Percentiles rank a stretch among this genome's conserved stretches.
phyloP scores from a whole-genome alignment of 257 asterid species.

The Ilex aquifolium region DNA sequence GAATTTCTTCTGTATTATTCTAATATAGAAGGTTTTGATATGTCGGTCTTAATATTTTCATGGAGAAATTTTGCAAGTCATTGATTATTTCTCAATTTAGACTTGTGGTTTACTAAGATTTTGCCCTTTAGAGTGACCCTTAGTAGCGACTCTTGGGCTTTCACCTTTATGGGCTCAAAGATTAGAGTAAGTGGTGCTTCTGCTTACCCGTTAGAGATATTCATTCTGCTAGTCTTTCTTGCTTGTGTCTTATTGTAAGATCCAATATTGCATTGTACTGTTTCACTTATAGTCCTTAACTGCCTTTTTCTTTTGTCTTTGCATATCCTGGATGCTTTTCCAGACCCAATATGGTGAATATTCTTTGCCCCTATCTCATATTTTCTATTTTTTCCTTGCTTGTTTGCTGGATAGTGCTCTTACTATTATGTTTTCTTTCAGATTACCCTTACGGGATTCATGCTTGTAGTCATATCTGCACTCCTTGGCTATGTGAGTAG shows the following conservation, averaged over 20 bases:
- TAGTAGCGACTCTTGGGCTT: not conserved
- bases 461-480: constrained; percentile 64
- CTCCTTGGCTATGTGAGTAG: constrained; percentile 76
- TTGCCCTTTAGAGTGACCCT: not conserved
- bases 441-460: constrained; percentile 83
- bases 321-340: constrained; percentile 31
- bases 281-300: constrained; percentile 16
- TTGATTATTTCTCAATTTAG: not conserved
- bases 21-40: too few relatives aligned
- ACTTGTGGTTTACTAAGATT: too few relatives aligned
- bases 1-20: too few relatives aligned
- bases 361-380: constrained; percentile 1
- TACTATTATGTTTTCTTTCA: constrained; percentile 18
- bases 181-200: too few relatives aligned
- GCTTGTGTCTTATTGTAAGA: not conserved
- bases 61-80: not conserved
- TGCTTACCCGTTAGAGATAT: not conserved
- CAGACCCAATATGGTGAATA: constrained; percentile 86
- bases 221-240: too few relatives aligned
- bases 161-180: not conserved
- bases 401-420: constrained; percentile 11
- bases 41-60: too few relatives aligned
- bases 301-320: constrained; percentile 18
- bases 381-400: constrained; percentile 5
- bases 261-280: not conserved